Conservation (phyloP, 2,329 filamentous ascomycete species). For the Diaporthe ampelina region DNA sequence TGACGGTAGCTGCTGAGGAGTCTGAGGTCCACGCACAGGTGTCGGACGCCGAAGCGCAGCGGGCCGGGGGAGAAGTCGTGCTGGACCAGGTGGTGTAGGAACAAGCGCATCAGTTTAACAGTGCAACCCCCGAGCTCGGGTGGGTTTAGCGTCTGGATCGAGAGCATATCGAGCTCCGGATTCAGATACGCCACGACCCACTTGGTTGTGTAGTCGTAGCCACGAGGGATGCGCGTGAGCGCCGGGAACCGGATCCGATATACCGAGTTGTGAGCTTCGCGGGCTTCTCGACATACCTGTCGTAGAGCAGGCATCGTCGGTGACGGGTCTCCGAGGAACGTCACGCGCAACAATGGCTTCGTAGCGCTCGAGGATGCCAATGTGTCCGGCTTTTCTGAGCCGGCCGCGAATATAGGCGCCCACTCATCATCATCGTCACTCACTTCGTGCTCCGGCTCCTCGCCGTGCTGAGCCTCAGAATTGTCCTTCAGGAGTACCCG, state of each 20-base stretch:
- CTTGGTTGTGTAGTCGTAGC: not conserved
- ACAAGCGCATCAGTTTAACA: conserved; percentile 26
- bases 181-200: not conserved
- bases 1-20: not conserved
- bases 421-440: not conserved
- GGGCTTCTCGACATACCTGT: conserved; percentile 17
- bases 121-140: too few species aligned
- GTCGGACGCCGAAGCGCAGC: conserved; percentile 23
- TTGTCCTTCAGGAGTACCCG: conserved; percentile 27
- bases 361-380: too few species aligned
- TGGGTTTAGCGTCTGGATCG: too few species aligned
- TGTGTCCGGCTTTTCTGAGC: not conserved
- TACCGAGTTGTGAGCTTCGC: conserved; percentile 8
- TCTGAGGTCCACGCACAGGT: conserved; percentile 27
- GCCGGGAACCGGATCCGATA: conserved; percentile 19
- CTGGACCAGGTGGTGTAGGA: conserved; percentile 25
- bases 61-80: conserved; percentile 14
- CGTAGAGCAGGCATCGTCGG: conserved; percentile 4
- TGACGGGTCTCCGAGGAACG: conserved; percentile 4
- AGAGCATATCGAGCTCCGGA: conserved; percentile 28
- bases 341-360: not conserved
- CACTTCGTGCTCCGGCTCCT: not conserved
- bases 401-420: not conserved
- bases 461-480: not conserved
- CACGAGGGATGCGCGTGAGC: not conserved